Percentiles rank a stretch among this genome's conserved stretches.
phyloP scores from a whole-genome alignment of 2,329 filamentous ascomycete genomes.

The Penicillium sp. region DNA sequence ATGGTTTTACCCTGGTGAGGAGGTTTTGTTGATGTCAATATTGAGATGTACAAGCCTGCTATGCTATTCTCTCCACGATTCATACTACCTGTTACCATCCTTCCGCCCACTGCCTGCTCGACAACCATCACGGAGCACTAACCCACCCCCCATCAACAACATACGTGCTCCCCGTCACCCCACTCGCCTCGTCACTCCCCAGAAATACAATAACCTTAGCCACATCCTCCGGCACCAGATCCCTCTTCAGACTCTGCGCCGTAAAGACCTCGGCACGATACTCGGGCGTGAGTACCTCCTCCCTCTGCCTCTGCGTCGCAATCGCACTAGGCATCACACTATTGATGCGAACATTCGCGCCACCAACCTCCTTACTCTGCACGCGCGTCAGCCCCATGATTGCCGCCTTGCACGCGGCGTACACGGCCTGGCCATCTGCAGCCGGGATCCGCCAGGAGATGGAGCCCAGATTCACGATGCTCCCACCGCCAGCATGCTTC shows the following conservation, averaged over 20 bases:
- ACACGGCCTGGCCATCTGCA: constrained; percentile 35
- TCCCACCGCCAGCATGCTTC: constrained; percentile 34
- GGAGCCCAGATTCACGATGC: constrained; percentile 50
- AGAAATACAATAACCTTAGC: constrained; percentile 54
- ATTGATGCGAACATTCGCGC: constrained; percentile 49
- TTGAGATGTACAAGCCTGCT: neutral
- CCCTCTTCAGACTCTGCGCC: constrained; percentile 50
- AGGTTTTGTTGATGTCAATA: neutral
- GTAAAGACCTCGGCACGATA: constrained; percentile 41
- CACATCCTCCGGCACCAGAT: constrained; percentile 48
- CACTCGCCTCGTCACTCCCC: constrained; percentile 54
- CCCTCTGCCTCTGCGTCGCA: constrained; percentile 52
- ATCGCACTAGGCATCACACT: constrained; percentile 57
- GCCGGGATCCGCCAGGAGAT: constrained; percentile 47
- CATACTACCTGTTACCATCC: too few species aligned
- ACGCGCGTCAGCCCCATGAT: constrained; percentile 46
- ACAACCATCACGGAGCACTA: constrained; percentile 12
- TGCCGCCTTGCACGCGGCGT: constrained; percentile 47
- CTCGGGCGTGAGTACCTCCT: constrained; percentile 51
- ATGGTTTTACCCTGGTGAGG: neutral
- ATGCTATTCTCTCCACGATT: too few species aligned
- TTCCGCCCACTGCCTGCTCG: too few species aligned
- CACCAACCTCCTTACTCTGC: constrained; percentile 45
- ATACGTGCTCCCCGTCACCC: constrained; percentile 51
- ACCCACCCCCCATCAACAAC: constrained; percentile 40